phyloP scores from a whole-genome alignment of 495 filamentous ascomycete species.

The Aspergillus asperescens region DNA sequence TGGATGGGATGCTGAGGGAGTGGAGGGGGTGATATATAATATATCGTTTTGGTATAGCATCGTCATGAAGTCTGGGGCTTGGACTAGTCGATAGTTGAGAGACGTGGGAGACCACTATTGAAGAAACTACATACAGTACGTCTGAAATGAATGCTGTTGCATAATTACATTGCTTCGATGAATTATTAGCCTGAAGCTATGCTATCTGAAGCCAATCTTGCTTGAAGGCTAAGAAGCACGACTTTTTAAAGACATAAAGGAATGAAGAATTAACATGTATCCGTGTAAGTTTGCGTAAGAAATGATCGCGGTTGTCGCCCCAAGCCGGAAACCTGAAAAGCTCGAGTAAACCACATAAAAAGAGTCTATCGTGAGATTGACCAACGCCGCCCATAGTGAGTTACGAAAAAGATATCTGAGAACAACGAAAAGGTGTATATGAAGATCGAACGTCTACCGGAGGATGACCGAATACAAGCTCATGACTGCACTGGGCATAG shows the following conservation, averaged over 20 bases:
- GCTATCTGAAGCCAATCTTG: conserved; percentile 16
- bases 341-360: conserved; percentile 20
- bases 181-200: conserved; percentile 17
- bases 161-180: conserved; percentile 12
- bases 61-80: too few species aligned
- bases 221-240: conserved; percentile 8
- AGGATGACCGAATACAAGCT: conserved; percentile 31
- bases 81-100: too few species aligned
- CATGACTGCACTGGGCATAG: conserved; percentile 20
- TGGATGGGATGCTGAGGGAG: conserved; percentile 24
- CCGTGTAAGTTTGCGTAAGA: conserved; percentile 11
- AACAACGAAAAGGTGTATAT: conserved; percentile 23
- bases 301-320: conserved; percentile 13
- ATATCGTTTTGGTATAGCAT: too few species aligned
- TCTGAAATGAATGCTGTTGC: too few species aligned
- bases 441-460: conserved; percentile 34
- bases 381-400: conserved; percentile 42
- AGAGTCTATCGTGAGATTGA: conserved; percentile 43
- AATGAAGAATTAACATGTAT: conserved; percentile 30
- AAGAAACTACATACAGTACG: too few species aligned
- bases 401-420: conserved; percentile 30
- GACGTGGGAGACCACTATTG: too few species aligned
- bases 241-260: conserved; percentile 19
- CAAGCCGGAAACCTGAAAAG: conserved; percentile 12
- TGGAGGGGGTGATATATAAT: conserved; percentile 4